Evolutionary conservation across 2,329 filamentous ascomycete genomes (phyloP), one percentile per base, ranked within the genome.

Genomic region (Apiospora marii): DNA sequence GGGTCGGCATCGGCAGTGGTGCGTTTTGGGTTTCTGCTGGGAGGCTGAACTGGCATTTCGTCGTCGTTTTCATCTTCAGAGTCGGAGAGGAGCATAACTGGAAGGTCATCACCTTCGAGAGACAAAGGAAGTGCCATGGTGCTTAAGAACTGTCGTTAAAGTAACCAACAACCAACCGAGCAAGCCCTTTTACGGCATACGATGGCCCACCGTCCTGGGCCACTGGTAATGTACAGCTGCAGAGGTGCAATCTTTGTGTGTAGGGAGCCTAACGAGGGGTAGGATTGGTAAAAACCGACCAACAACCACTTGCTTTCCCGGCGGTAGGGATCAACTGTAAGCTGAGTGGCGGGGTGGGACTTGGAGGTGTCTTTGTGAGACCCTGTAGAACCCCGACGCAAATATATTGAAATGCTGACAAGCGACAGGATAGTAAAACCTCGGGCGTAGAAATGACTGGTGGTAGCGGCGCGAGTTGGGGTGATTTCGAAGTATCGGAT

Each of bases 1-100:
- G 75, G 74, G 37, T 74, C 75, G 34, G 76, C 72, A 37, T 75
- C 68, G 49, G 74, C 49, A 58, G 70, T 73, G 46, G 74, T 69
- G 27, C 74, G 75, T 58, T 74, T 72, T 67, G 77, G 73, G 30
- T 75, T 75, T 24, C 69, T 70, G 69, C 67, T 43, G 67, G 67
- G 41, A 27, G 41, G 24, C 6, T 19, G 24, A 43, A 68, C 13
- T 30, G 41, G 41, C 67, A 48, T 68, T 13, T 30, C n/a, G 67
- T 68, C 67, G 67, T 69, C 69, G 37, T 69, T 44, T 67, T 74
- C 73, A 46, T 74, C 73, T 64, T 74, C 73, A 41, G 73, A 74
- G 30, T 74, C 73, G 49, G 73, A 74, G 30, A 74, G 73, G 22
- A 72, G 67, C 34, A 74, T 69, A 48, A 72, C 51, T n/a, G 71